Conservation (phyloP, 371 early-diverging fungal species). For the Apophysomyces sp. region DNA sequence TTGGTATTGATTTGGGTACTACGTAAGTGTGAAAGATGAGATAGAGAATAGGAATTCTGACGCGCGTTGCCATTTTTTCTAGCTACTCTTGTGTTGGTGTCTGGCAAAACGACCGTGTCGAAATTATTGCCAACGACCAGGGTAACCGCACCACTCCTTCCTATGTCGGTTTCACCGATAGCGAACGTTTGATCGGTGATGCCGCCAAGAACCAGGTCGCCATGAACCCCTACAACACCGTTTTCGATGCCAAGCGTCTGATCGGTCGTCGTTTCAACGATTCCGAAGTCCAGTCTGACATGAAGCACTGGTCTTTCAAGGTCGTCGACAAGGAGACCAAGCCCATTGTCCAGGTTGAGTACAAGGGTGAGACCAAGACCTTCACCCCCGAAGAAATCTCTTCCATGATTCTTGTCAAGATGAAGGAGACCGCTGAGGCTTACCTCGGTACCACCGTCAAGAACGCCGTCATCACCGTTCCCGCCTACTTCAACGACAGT, state of each 20-base stretch:
- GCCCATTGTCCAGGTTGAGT: slow-evolving; percentile 84
- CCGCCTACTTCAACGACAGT: slow-evolving; percentile 77
- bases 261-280: slow-evolving; percentile 95
- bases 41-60: background rate
- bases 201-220: slow-evolving; percentile 94
- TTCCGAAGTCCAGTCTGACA: slow-evolving; percentile 87
- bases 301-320: slow-evolving; percentile 94
- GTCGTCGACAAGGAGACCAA: slow-evolving; percentile 80
- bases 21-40: slow-evolving; percentile 84
- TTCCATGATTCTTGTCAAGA: slow-evolving; percentile 89
- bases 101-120: slow-evolving; percentile 96
- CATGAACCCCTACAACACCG: slow-evolving; percentile 86
- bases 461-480: slow-evolving; percentile 84
- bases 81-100: slow-evolving; percentile 99
- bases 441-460: slow-evolving; percentile 78
- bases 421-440: slow-evolving; percentile 91
- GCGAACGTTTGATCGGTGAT: slow-evolving; percentile 92
- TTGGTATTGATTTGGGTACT: slow-evolving; percentile 99
- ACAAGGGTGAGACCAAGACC: slow-evolving; percentile 82
- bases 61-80: slow-evolving; percentile 62
- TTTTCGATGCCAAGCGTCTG: slow-evolving; percentile 97
- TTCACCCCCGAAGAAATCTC: slow-evolving; percentile 96
- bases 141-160: slow-evolving; percentile 97
- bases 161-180: slow-evolving; percentile 92
- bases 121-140: slow-evolving; percentile 97